Percentiles rank a stretch among this genome's conserved stretches.
These are phyloP conservation scores for Daldinia sp. DNA, from an alignment of 2,329 filamentous ascomycete species.

Conservation along the genomic window DNA sequence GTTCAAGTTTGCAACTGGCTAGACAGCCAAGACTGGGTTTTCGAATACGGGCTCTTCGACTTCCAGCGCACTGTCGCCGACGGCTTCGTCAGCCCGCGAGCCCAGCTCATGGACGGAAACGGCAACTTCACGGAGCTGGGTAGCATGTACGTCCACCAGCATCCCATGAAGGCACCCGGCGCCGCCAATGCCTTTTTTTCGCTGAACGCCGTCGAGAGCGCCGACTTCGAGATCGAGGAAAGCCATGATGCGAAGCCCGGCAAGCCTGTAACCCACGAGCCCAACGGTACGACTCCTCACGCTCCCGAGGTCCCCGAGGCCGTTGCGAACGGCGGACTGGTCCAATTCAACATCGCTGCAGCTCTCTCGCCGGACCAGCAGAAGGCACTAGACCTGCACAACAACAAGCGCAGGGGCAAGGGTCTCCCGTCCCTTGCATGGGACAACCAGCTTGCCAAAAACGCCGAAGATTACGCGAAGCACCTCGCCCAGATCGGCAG, in stretches of 20 bases:
- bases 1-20: conserved; percentile 53
- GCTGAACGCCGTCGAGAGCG: neutral
- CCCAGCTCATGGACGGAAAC: conserved; percentile 55
- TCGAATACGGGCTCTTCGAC: conserved; percentile 56
- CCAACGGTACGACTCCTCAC: neutral
- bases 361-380: conserved; percentile 37
- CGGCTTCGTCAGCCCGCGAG: conserved; percentile 55
- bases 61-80: conserved; percentile 54
- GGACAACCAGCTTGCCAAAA: conserved; percentile 42
- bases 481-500: conserved; percentile 43
- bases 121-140: conserved; percentile 50
- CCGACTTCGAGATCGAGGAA: neutral
- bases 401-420: conserved; percentile 42
- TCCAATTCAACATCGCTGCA: conserved; percentile 24
- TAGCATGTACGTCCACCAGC: conserved; percentile 39
- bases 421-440: conserved; percentile 41
- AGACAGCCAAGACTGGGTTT: conserved; percentile 52
- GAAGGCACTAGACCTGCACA: conserved; percentile 44
- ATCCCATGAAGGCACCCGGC: conserved; percentile 38
- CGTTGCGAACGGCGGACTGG: neutral
- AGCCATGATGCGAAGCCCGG: conserved; percentile 7
- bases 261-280: conserved; percentile 8
- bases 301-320: conserved; percentile 1
- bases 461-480: conserved; percentile 45
- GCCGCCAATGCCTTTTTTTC: conserved; percentile 12